Conservation (phyloP, 441 rosid species). For the Pelargonium citronellum region DNA sequence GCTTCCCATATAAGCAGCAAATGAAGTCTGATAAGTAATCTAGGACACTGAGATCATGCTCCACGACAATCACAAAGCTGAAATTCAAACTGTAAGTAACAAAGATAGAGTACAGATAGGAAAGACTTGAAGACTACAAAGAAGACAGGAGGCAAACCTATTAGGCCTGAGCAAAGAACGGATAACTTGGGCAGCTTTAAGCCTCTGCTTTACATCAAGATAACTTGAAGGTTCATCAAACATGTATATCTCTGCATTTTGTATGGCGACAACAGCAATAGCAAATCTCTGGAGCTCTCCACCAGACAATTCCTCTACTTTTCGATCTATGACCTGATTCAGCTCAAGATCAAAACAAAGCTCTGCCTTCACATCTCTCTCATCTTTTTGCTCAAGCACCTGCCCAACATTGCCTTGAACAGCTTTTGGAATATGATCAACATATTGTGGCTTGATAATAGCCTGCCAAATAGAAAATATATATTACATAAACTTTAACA, state of each 20-base stretch:
- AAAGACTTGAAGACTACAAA: conserved; percentile 10
- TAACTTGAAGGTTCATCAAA: conserved; percentile 98
- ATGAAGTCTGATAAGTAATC: conserved; percentile 94
- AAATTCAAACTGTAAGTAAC: conserved; percentile 9
- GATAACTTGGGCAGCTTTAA: conserved; percentile 91
- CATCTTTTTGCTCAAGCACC: conserved; percentile 87
- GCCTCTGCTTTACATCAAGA: conserved; percentile 96
- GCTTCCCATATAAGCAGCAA: conserved; percentile 92
- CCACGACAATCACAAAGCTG: conserved; percentile 97
- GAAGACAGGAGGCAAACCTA: conserved; percentile 40
- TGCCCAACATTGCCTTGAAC: conserved; percentile 89
- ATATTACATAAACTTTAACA: not conserved
- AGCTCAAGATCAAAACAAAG: conserved; percentile 78
- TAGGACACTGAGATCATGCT: conserved; percentile 95
- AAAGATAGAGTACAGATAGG: not conserved
- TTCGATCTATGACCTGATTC: conserved; percentile 88
- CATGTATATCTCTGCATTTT: conserved; percentile 96
- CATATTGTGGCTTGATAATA: conserved; percentile 92
- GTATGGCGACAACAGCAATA: conserved; percentile 86
- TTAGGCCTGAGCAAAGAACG: conserved; percentile 82
- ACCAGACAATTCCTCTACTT: conserved; percentile 87
- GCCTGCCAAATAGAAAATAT: conserved; percentile 44
- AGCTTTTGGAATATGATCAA: conserved; percentile 90
- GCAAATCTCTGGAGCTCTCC: conserved; percentile 98
- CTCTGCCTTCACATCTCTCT: conserved; percentile 62